Evolutionary conservation across 495 filamentous ascomycete genomes (phyloP), one percentile per base, ranked within the genome.

Genomic region (Hyaloscypha variabilis): DNA sequence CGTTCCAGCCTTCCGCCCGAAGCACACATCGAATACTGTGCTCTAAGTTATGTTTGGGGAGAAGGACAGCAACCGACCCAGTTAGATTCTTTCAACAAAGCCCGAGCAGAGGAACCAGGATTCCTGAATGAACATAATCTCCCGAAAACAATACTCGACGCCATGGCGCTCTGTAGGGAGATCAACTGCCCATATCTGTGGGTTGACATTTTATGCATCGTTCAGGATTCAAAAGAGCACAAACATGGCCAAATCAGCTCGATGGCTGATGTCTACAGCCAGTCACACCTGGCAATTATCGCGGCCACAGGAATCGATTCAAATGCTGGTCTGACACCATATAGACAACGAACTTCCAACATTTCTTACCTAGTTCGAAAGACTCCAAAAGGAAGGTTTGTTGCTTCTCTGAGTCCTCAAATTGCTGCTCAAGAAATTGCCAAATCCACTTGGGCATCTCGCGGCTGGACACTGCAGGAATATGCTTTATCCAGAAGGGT

Each of bases 191-290:
- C n/a, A 8, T 75, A 69, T 51, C 60, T 75, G 19, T 75, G 73
- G 73, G 70, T 74, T 14, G 73, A 75, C 50, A 69, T 64, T 21
- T 56, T 75, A 25, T 74, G 73, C 72, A 74, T 75, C 54, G 50
- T 71, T 19, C 70, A 75, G 63, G 70, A 74, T 55, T 59, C 60
- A 25, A 30, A 39, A 29, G 65, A 69, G 14, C 28, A 60, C 58
- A 60, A 60, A 26, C 23, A 42, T 14, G 23, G 14, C 34, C 58
- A 60, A 26, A 60, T 60, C 24, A 10, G 8, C 24, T 50, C 31
- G n/a, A 60, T 60, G 58, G 58, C 31, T 30, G 23, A 26, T 46
- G 21, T 60, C 5, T 60, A 60, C 34, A 46, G 34, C 13, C 39
- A 24, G 17, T 42, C 58, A 8, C 25, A 10, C 6, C 23, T 60